phyloP scores from a whole-genome alignment of 2,329 filamentous ascomycete genomes.

The Diaporthe sp. region DNA sequence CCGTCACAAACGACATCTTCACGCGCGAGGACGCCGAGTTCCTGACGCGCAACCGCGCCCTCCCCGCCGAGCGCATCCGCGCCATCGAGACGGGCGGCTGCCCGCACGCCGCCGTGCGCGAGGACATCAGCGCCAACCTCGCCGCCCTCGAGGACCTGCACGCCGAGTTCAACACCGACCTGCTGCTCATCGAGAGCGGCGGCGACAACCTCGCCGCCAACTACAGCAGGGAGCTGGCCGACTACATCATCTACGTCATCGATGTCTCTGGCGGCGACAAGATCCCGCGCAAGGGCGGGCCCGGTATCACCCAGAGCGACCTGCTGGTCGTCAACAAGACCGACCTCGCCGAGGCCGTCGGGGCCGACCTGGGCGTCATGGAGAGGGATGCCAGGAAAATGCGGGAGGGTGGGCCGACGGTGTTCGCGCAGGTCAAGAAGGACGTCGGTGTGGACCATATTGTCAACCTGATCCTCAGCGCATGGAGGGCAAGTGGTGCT shows the following conservation, averaged over 20 bases:
- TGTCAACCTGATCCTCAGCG: slow-evolving; percentile 87
- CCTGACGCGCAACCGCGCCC: slow-evolving; percentile 86
- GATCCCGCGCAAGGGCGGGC: slow-evolving; percentile 94
- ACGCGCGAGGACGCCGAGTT: slow-evolving; percentile 98
- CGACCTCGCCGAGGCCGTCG: slow-evolving; percentile 90
- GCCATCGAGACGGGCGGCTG: slow-evolving; percentile 99
- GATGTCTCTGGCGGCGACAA: slow-evolving; percentile 98
- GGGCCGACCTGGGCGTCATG: slow-evolving; percentile 93
- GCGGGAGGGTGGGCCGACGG: slow-evolving; percentile 93
- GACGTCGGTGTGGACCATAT: slow-evolving; percentile 88
- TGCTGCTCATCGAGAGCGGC: slow-evolving; percentile 94
- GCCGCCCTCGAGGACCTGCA: slow-evolving; percentile 93
- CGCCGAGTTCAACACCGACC: slow-evolving; percentile 81
- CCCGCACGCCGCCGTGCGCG: slow-evolving; percentile 95
- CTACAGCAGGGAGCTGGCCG: slow-evolving; percentile 93
- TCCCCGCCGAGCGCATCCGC: slow-evolving; percentile 86
- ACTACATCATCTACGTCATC: slow-evolving; percentile 99
- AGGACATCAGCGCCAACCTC: slow-evolving; percentile 96
- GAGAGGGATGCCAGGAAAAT: slow-evolving; percentile 95
- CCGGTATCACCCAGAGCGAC: slow-evolving; percentile 97
- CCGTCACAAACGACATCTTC: slow-evolving; percentile 99
- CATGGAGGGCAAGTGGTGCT: slow-evolving; percentile 93
- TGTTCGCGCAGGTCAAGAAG: slow-evolving; percentile 98
- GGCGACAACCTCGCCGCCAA: slow-evolving; percentile 98
- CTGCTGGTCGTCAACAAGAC: slow-evolving; percentile 97